Evolutionary conservation across 345 rosid genomes (phyloP).

Genomic region (Jatropha curcas): DNA sequence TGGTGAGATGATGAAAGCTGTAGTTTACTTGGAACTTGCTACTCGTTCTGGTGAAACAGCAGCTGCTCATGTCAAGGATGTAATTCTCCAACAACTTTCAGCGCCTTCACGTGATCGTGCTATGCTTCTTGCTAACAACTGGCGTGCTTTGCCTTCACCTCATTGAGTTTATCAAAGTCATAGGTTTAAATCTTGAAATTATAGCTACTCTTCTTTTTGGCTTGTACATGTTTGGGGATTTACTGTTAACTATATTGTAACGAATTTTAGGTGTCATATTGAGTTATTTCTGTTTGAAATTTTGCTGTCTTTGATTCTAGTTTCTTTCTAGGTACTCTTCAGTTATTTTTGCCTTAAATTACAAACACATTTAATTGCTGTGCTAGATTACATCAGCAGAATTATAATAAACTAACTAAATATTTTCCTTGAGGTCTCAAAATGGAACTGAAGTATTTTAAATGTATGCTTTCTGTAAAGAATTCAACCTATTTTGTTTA

Average conservation of each 20-base stretch:
- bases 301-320: neutral
- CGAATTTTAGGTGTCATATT: neutral
- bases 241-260: neutral
- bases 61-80: conserved; percentile 70
- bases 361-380: too few relatives aligned
- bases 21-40: conserved; percentile 85
- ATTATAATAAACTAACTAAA: neutral
- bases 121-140: conserved; percentile 54
- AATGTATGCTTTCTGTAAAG: neutral
- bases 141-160: conserved; percentile 43
- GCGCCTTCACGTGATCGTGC: conserved; percentile 49
- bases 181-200: neutral
- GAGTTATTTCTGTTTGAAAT: neutral
- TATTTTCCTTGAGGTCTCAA: neutral
- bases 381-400: too few relatives aligned
- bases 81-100: conserved; percentile 67
- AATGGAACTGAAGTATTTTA: neutral
- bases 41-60: conserved; percentile 78
- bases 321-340: neutral
- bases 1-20: conserved; percentile 74
- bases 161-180: conserved; percentile 9
- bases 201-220: neutral
- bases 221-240: neutral
- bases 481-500: neutral
- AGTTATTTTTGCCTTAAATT: neutral